These are phyloP conservation scores for Diaporthe sp. DNA, from an alignment of 2,329 filamentous ascomycete genomes.

Conservation along the genomic window DNA sequence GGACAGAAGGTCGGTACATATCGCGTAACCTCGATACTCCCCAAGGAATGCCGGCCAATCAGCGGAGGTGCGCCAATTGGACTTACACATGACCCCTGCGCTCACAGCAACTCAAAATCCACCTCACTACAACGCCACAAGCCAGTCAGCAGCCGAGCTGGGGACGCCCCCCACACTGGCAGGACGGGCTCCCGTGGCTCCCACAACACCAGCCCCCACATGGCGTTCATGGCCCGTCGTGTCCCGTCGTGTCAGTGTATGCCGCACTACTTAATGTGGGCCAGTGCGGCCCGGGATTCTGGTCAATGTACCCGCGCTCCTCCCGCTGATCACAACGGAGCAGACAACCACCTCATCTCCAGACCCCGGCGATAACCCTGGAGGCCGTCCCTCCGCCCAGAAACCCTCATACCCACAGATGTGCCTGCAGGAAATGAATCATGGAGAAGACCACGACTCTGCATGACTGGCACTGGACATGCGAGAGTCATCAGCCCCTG, in stretches of 20 bases:
- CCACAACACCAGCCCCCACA: not conserved
- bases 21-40: not conserved
- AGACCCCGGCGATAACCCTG: not conserved
- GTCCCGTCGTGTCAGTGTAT: not conserved
- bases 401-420: constrained; percentile 2
- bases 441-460: not conserved
- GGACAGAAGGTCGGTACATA: constrained; percentile 14
- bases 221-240: not conserved
- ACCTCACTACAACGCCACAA: not conserved
- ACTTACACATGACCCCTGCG: constrained; percentile 10
- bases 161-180: not conserved
- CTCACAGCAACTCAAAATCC: not conserved
- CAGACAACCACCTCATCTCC: constrained; percentile 2
- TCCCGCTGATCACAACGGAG: constrained; percentile 15
- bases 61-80: not conserved
- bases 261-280: constrained; percentile 5
- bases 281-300: constrained; percentile 12
- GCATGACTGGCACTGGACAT: not conserved
- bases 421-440: constrained; percentile 27
- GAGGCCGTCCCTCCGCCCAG: not conserved
- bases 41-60: not conserved
- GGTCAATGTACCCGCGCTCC: constrained; percentile 14
- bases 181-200: not conserved
- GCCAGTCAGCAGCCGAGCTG: not conserved
- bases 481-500: not conserved